Base-by-base conservation (phyloP, 192 early-diverging fungal genomes). In the Entomortierella parvispora region DNA sequence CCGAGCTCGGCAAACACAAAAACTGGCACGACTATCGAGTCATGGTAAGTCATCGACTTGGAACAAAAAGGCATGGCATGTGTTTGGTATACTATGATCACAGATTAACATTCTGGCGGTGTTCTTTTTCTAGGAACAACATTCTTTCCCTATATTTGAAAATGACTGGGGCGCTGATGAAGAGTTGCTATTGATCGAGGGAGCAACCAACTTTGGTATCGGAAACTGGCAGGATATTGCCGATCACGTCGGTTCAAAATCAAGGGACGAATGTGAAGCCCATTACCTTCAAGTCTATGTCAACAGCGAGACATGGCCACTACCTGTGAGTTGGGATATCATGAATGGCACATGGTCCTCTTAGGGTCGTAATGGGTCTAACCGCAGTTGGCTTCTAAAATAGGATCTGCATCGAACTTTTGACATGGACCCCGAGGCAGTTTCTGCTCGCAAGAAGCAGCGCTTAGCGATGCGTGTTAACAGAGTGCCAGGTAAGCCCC, bases 221-320 rank as follows among this genome's bases (percentile, higher is more conserved):
- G 98, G 98, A 34, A 99, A 98, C 83, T 99, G 96, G 96, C 93
- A 93, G 69, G 94, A 95, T 50, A 92, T 97, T 33, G 91, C 95
- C 0, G 95, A 95, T 54, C 93, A 96, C 65, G 92, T 98, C 26
- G 94, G 95, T 17, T 95, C 95, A 33, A 96, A 96, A 71, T 91
- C 89, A 20, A 90, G 90, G 54, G 87, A 92, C 50, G 94, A 98
- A 72, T 93, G 93, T 70, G 93, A 93, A 56, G 83, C 89, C 49
- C 98, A 99, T 69, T 99, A 99, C 80, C 65, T 93, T 29, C 80
- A 90, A 18, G 89, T 94, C 2, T 99, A 96, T 72, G 85, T 94
- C 6, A 71, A 86, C 20, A 91, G 91, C 22, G 76, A 87, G 1
- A 62, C 65, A 0, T 98, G 96, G 94, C 97, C 97, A 2, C 59